These are phyloP conservation scores for Antitrichia curtipendula DNA, from an alignment of 225 moss, liverwort and hornwort species.

Conservation along the genomic window DNA sequence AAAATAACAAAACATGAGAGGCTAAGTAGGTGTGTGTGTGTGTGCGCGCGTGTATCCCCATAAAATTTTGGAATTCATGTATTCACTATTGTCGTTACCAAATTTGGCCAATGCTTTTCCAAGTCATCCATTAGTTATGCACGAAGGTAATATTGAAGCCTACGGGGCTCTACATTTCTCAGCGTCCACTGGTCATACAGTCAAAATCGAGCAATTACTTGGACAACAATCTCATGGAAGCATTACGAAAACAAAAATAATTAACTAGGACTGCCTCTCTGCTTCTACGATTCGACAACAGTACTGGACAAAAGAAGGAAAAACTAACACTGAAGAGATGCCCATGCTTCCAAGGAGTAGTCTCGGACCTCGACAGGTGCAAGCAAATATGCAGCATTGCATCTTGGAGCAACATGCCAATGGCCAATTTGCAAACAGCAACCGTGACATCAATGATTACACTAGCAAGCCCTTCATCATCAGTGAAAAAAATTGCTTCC, in stretches of 20 bases:
- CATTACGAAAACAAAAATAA: not conserved
- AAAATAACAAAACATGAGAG: not conserved
- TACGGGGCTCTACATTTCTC: not conserved
- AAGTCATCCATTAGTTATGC: not conserved
- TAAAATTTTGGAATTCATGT: not conserved
- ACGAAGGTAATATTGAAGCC: not conserved
- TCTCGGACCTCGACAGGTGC: constrained; percentile 27
- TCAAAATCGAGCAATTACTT: not conserved
- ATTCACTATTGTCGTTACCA: not conserved
- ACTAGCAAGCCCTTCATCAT: constrained; percentile 30
- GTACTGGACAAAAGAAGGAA: not conserved
- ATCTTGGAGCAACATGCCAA: constrained; percentile 44
- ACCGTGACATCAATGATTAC: constrained; percentile 34
- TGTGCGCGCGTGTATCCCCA: not conserved
- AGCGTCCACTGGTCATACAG: not conserved
- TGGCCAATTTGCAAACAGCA: constrained; percentile 25
- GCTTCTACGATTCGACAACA: not conserved
- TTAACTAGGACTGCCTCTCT: not conserved
- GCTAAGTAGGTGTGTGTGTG: not conserved
- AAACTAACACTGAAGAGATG: constrained; percentile 50
- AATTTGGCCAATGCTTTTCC: not conserved
- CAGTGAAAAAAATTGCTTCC: constrained; percentile 42
- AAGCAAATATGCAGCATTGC: constrained; percentile 35
- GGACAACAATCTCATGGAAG: not conserved
- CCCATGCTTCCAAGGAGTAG: constrained; percentile 33